These are phyloP conservation scores for Colletotrichum nymphaeae DNA, from an alignment of 2,329 filamentous ascomycete genomes.

Conservation along the genomic window DNA sequence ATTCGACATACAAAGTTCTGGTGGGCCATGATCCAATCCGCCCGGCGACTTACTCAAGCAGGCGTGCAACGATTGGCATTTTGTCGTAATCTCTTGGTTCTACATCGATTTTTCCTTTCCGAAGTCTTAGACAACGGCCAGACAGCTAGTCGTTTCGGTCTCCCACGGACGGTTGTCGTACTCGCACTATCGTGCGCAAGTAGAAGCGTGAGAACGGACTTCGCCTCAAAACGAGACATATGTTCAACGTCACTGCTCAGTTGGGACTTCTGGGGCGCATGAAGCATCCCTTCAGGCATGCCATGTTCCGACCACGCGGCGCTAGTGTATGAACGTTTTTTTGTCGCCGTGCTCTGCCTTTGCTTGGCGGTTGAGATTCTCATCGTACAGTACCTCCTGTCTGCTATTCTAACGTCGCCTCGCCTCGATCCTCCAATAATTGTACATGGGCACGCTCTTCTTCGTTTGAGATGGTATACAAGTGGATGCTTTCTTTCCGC, in stretches of 20 bases:
- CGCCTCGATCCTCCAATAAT: constrained; percentile 17
- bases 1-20: background rate
- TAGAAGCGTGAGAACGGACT: constrained; percentile 18
- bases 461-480: constrained; percentile 32
- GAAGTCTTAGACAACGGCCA: background rate
- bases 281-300: background rate
- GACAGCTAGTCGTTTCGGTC: constrained; percentile 12
- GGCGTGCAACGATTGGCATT: background rate
- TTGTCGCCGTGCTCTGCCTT: constrained; percentile 2
- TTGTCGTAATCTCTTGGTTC: background rate
- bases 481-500: constrained; percentile 17
- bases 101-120: background rate
- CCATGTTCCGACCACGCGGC: constrained; percentile 18
- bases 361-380: constrained; percentile 16
- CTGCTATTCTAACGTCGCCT: constrained; percentile 1
- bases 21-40: background rate
- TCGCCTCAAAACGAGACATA: constrained; percentile 7
- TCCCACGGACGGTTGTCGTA: constrained; percentile 8
- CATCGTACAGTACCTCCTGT: constrained; percentile 28
- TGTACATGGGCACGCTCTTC: constrained; percentile 24
- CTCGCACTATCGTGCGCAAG: background rate
- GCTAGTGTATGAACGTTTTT: constrained; percentile 12
- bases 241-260: constrained; percentile 5
- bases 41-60: background rate
- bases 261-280: background rate